Base-by-base conservation (phyloP, 2,329 filamentous ascomycete genomes). In the Metarhizium anisopliae region DNA sequence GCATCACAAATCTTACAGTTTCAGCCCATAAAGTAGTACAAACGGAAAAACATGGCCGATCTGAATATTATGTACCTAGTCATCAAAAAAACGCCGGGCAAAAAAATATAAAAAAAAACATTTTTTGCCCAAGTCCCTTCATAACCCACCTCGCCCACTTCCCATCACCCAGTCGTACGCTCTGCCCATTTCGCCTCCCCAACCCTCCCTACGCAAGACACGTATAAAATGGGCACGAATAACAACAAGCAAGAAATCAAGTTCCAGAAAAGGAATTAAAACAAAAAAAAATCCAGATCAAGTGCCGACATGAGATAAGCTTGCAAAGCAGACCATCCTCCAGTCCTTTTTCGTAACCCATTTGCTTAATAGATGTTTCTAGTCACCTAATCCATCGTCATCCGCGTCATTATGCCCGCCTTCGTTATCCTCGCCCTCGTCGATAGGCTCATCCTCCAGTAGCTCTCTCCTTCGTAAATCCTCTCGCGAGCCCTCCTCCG, bases 401-500 rank as follows among this genome's bases (percentile, higher is more conserved):
- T 77, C 74, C 57, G 67, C 71, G 52, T 73, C 74, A 58, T 74
- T 68, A 60, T 62, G 61, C 53, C 58, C 61, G 58, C 58, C 47
- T 4, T 42, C 61, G 58, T 62, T 64, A 38, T 69, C 64, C 30
- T 67, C 67, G 57, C 70, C 68, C 38, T 66, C 68, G 35, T 64
- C 70, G 47, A 72, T 68, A 2, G 66, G 66, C 42, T 81, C 78
- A 6, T 78, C 72, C 30, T 80, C 81, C 29, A 83, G 60, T 54
- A 84, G 66, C 63, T 81, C 82, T 53, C 79, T 72, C 55, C 76
- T 72, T 32, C 77, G 72, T 36, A 84, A 67, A 62, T 85, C 82
- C 63, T 84, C 83, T 13, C 68, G 70, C 3, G 80, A 82, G 52
- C 80, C 83, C 62, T 85, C 83, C 60, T 83, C 82, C 0, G 74